Evolutionary conservation across 306 rosid species (phyloP), one percentile per base, ranked within the genome.

Genomic region (Quercus suber): DNA sequence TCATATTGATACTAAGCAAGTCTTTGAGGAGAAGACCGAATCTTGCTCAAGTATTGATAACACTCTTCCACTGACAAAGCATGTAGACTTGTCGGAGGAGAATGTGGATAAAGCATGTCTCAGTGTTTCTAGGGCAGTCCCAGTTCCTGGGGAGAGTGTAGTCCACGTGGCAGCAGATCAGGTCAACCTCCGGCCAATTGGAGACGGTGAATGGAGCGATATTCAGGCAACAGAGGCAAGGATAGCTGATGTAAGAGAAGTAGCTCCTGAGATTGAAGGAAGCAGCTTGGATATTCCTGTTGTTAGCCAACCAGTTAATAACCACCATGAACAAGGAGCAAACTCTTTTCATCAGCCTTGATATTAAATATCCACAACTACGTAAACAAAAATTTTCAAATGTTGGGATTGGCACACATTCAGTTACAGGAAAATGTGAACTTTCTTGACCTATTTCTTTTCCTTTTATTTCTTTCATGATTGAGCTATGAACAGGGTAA

Each of bases 101-200:
- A 93, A 96, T 79, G 98, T 96, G 76, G 99, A 96, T 77, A 96
- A 96, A 86, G 99, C 99, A 65, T 96, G 99, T 87, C 88, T 96
- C 59, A 93, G 94, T 79, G 89, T 80, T 81, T 91, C 97, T 25
- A 89, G 91, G 87, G 89, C 93, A 23, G 78, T 82, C 27, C 89
- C 90, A 0, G 87, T 80, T 58, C 89, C 93, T 27, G 97, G 85
- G 20, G 99, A 91, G 92, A 89, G 81, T 68, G 94, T 91, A 60
- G 97, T 91, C 20, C 94, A 83, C 86, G 83, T 91, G 94, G 85
- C 94, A 9, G 89, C 88, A 6, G 87, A 89, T 81, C 94, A 88
- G 79, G 87, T 77, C 10, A 89, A 81, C 84, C 87, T 84, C 75
- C 94, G 49, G 76, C 89, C 93, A 15, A 89, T 86, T 55, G 93